Conservation (phyloP, 129 eudicot genomes). For the Chrysanthemum seticuspe region DNA sequence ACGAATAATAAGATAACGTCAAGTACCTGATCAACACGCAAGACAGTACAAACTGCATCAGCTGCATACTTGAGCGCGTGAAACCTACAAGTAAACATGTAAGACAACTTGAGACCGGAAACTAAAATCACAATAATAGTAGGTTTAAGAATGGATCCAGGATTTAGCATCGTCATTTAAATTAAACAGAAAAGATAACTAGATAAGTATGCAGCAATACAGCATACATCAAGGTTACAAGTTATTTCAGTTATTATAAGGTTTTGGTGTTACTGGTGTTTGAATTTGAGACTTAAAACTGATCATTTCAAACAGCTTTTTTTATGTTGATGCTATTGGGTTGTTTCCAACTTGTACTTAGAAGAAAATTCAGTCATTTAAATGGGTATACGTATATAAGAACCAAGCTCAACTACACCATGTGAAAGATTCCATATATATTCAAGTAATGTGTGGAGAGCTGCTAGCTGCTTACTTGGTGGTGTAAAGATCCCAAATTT, state of each 20-base stretch:
- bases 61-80: constrained; percentile 92
- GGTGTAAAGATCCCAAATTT: constrained; percentile 78
- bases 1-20: background rate
- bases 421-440: background rate
- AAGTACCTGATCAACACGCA: constrained; percentile 91
- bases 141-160: background rate
- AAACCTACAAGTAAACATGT: constrained; percentile 39
- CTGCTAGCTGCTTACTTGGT: constrained; percentile 70
- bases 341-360: constrained; percentile 3
- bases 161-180: background rate
- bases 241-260: background rate
- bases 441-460: background rate
- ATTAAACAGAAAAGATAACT: background rate
- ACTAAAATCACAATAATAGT: background rate
- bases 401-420: background rate
- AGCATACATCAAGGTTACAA: background rate
- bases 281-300: background rate
- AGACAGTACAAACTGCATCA: constrained; percentile 88
- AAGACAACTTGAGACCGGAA: background rate
- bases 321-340: no score
- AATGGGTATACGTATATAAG: background rate
- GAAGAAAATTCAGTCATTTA: background rate
- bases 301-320: background rate
- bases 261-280: background rate
- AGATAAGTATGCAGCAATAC: background rate